Evolutionary conservation across 192 early-diverging fungal genomes (phyloP).

Genomic region (Coemansia sp.): DNA sequence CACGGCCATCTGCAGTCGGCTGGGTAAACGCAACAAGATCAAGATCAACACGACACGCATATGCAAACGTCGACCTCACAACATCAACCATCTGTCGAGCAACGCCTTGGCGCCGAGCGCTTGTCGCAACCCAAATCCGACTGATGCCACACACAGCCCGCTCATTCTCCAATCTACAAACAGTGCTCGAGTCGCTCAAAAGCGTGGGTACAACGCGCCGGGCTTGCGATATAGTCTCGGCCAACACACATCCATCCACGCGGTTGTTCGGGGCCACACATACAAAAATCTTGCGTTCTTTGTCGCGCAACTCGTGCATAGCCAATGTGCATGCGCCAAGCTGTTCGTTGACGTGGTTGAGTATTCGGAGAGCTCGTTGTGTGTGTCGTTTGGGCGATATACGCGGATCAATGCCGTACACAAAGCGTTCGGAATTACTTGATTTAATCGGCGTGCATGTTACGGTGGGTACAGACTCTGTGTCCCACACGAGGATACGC

Average conservation of each 20-base stretch:
- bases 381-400: slow-evolving; percentile 20
- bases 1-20: slow-evolving; percentile 51
- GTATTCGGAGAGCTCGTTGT: slow-evolving; percentile 30
- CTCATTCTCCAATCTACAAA: not conserved
- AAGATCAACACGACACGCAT: slow-evolving; percentile 32
- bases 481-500: slow-evolving; percentile 17
- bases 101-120: slow-evolving; percentile 47
- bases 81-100: slow-evolving; percentile 42
- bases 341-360: slow-evolving; percentile 49
- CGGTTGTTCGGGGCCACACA: slow-evolving; percentile 22
- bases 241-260: slow-evolving; percentile 52
- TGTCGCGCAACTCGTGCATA: slow-evolving; percentile 10
- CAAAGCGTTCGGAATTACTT: too few species aligned
- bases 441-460: too few species aligned
- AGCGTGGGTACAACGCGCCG: slow-evolving; percentile 9
- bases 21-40: slow-evolving; percentile 55
- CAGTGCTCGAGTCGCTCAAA: not conserved
- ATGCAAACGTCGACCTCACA: slow-evolving; percentile 44
- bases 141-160: slow-evolving; percentile 53
- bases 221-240: slow-evolving; percentile 38
- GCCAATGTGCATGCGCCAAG: slow-evolving; percentile 35
- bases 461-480: not conserved
- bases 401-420: slow-evolving; percentile 13
- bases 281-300: slow-evolving; percentile 46
- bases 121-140: slow-evolving; percentile 55